A percentile compares a stretch with the other conserved stretches of the same genome.
These are phyloP conservation scores for Acer yangbiense DNA, from an alignment of 345 rosid genomes.

Conservation along the genomic window DNA sequence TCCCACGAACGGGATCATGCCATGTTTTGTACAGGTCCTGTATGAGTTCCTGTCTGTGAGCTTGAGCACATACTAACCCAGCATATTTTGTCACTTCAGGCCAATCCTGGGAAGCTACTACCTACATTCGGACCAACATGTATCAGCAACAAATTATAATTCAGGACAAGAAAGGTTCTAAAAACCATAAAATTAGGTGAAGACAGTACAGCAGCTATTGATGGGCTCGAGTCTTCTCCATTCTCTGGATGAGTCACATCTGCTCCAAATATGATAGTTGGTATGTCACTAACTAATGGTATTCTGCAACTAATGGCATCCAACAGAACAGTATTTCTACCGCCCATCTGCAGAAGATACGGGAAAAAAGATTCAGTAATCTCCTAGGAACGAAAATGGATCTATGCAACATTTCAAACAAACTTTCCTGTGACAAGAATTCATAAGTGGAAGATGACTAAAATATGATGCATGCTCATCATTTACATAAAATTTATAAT, in stretches of 20 bases:
- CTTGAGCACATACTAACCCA: slow-evolving; percentile 98
- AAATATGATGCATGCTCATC: neutral
- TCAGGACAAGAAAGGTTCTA: neutral
- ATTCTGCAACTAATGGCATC: slow-evolving; percentile 98
- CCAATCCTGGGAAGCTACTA: slow-evolving; percentile 99
- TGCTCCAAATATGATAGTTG: slow-evolving; percentile 97
- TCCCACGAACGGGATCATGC: slow-evolving; percentile 98
- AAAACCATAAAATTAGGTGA: slow-evolving; percentile 7
- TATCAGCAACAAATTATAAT: slow-evolving; percentile 17
- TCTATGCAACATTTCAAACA: neutral
- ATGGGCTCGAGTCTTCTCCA: slow-evolving; percentile 99
- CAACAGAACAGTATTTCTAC: slow-evolving; percentile 93
- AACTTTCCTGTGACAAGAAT: neutral
- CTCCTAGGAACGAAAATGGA: neutral
- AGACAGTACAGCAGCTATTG: slow-evolving; percentile 84
- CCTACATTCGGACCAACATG: slow-evolving; percentile 46
- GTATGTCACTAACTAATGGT: slow-evolving; percentile 95
- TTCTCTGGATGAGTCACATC: slow-evolving; percentile 99
- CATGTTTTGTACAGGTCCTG: slow-evolving; percentile 98
- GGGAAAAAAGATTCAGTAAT: slow-evolving; percentile 8
- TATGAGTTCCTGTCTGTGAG: slow-evolving; percentile 98
- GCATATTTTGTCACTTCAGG: slow-evolving; percentile 99
- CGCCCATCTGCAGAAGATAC: slow-evolving; percentile 80
- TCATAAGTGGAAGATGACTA: neutral
- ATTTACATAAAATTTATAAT: neutral